phyloP scores from a whole-genome alignment of 164 flowering plant genomes.

The Stephania yunnanensis region DNA sequence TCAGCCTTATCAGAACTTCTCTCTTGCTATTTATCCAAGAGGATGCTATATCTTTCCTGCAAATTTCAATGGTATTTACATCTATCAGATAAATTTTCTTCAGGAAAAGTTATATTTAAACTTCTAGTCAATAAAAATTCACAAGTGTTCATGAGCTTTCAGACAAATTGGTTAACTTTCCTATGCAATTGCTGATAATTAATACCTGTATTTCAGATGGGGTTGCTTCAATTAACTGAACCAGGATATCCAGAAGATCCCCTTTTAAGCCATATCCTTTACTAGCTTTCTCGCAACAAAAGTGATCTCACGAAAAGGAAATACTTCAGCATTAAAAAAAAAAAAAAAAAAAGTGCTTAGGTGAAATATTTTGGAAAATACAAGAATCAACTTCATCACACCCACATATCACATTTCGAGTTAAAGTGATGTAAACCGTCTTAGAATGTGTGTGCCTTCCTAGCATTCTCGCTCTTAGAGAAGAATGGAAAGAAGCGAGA shows the following conservation, averaged over 20 bases:
- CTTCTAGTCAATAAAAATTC: background rate
- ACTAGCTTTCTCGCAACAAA: constrained; percentile 47
- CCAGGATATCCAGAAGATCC: constrained; percentile 50
- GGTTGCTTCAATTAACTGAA: constrained; percentile 54
- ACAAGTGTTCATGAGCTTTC: background rate
- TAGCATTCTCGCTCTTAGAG: background rate
- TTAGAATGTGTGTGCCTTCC: background rate
- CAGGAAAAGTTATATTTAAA: background rate
- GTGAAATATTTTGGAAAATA: background rate
- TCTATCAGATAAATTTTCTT: background rate
- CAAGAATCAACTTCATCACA: background rate
- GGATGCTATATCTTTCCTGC: constrained; percentile 64
- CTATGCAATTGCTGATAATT: background rate
- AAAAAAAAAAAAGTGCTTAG: no score
- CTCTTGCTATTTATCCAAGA: constrained; percentile 37
- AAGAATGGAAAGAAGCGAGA: no score
- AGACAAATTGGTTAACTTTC: background rate
- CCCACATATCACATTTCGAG: background rate
- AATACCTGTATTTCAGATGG: constrained; percentile 62
- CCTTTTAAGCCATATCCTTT: constrained; percentile 58
- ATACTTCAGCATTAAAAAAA: background rate
- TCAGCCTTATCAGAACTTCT: constrained; percentile 19
- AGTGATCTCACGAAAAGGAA: constrained; percentile 12
- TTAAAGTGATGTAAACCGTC: background rate
- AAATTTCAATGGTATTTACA: constrained; percentile 13